These are phyloP conservation scores for Mycosphaerelloides madeirae DNA, from an alignment of 2,329 filamentous ascomycete species.

Conservation along the genomic window DNA sequence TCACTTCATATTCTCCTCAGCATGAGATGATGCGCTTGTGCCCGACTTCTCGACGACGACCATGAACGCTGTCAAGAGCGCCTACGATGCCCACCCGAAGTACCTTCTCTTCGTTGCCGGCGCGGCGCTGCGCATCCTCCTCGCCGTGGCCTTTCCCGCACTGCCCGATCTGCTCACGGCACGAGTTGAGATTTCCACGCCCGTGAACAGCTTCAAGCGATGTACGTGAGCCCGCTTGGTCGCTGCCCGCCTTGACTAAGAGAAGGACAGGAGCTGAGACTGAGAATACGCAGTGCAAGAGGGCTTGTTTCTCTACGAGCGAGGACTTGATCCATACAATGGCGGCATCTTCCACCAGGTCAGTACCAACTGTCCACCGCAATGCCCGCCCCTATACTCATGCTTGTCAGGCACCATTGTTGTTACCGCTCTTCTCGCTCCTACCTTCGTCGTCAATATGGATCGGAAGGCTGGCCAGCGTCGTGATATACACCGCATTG, in stretches of 20 bases:
- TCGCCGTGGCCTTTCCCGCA: conserved; percentile 76
- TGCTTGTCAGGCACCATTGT: conserved; percentile 66
- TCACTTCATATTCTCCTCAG: too few relatives aligned
- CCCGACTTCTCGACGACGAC: conserved; percentile 5
- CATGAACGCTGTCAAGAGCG: conserved; percentile 23
- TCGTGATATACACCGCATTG: conserved; percentile 72
- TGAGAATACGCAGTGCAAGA: conserved; percentile 68
- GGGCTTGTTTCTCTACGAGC: conserved; percentile 89
- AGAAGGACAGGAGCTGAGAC: conserved; percentile 26
- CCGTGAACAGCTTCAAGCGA: conserved; percentile 96
- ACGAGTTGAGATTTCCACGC: conserved; percentile 93
- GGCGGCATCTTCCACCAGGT: conserved; percentile 76
- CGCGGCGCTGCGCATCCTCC: conserved; percentile 69
- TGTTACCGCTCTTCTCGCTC: conserved; percentile 86
- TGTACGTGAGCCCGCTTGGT: conserved; percentile 50
- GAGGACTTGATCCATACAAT: conserved; percentile 95
- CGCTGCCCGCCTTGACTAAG: conserved; percentile 10
- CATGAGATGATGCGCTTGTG: conserved; percentile 12
- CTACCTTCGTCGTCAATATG: conserved; percentile 65
- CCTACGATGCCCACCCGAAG: conserved; percentile 42
- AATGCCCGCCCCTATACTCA: conserved; percentile 6
- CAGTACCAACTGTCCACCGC: conserved; percentile 8
- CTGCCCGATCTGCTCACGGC: conserved; percentile 81
- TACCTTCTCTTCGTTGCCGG: conserved; percentile 69
- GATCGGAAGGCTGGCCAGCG: conserved; percentile 52